Conservation (phyloP, 345 rosid genomes). For the Theobroma cacao region DNA sequence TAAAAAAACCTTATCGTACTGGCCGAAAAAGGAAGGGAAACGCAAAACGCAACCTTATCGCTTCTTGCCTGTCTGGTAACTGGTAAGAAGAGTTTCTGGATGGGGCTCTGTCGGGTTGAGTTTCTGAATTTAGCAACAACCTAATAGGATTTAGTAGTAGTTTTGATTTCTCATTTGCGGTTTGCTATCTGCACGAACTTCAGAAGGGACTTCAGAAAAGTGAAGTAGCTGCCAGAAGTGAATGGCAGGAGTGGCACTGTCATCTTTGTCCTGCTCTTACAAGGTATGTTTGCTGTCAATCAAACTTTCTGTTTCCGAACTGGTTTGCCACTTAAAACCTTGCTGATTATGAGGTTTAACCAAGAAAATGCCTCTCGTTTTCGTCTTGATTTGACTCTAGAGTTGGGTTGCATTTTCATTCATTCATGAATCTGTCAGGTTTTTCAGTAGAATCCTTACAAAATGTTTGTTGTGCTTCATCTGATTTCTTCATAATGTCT, state of each 20-base stretch:
- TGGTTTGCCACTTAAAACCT: not conserved
- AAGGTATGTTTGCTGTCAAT: conserved; percentile 21
- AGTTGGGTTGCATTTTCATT: not conserved
- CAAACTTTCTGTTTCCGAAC: not conserved
- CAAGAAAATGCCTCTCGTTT: not conserved
- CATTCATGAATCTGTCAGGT: not conserved
- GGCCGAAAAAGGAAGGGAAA: not conserved
- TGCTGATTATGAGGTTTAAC: not conserved
- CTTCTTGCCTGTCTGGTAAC: not conserved
- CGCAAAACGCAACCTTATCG: not conserved
- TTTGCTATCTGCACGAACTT: not conserved
- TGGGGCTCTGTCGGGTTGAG: not conserved
- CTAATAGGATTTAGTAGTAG: not conserved
- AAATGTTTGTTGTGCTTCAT: not conserved
- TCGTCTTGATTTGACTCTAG: not conserved
- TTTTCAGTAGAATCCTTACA: not conserved
- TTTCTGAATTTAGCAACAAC: not conserved
- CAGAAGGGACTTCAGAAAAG: not conserved
- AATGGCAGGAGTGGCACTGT: conserved; percentile 20
- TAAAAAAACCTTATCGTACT: not conserved
- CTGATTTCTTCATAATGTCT: not conserved
- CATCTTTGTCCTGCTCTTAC: conserved; percentile 22
- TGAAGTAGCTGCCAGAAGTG: not conserved
- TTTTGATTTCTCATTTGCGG: not conserved
- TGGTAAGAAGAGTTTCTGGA: not conserved